Evolutionary conservation across 2,329 filamentous ascomycete species (phyloP).

Genomic region (Orbilia quercus): DNA sequence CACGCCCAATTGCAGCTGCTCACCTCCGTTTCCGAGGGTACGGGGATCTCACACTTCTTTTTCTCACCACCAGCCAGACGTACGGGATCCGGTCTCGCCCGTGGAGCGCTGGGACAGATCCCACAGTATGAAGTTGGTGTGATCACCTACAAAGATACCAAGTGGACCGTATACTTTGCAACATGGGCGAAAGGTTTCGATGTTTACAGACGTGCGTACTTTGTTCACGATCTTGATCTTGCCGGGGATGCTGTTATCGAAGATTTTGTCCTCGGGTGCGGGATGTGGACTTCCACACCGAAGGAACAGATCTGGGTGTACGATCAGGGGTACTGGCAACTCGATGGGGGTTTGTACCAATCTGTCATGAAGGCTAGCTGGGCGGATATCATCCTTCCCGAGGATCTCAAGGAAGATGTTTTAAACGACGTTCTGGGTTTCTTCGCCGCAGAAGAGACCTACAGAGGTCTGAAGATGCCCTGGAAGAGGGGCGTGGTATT

Average conservation of each 20-base stretch:
- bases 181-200: slow-evolving; percentile 42
- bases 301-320: slow-evolving; percentile 73
- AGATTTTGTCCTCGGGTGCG: slow-evolving; percentile 31
- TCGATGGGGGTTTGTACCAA: slow-evolving; percentile 71
- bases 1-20: slow-evolving; percentile 44
- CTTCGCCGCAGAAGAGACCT: slow-evolving; percentile 71
- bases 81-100: slow-evolving; percentile 4
- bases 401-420: slow-evolving; percentile 73
- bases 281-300: slow-evolving; percentile 37
- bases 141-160: slow-evolving; percentile 39
- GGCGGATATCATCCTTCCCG: slow-evolving; percentile 75
- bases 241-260: slow-evolving; percentile 29
- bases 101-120: slow-evolving; percentile 23
- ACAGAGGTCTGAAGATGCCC: slow-evolving; percentile 72
- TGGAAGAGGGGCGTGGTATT: slow-evolving; percentile 79
- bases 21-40: slow-evolving; percentile 38
- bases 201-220: slow-evolving; percentile 18
- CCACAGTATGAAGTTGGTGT: slow-evolving; percentile 43
- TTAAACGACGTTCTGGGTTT: slow-evolving; percentile 74
- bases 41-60: slow-evolving; percentile 40
- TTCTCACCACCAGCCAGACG: slow-evolving; percentile 37
- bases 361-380: slow-evolving; percentile 70
- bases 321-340: slow-evolving; percentile 73
- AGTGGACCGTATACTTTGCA: slow-evolving; percentile 52
- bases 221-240: slow-evolving; percentile 37